Evolutionary conservation across 805 yeast species (phyloP), one percentile per base, ranked within the genome.

Genomic region (Saccharomycopsis javanensis): DNA sequence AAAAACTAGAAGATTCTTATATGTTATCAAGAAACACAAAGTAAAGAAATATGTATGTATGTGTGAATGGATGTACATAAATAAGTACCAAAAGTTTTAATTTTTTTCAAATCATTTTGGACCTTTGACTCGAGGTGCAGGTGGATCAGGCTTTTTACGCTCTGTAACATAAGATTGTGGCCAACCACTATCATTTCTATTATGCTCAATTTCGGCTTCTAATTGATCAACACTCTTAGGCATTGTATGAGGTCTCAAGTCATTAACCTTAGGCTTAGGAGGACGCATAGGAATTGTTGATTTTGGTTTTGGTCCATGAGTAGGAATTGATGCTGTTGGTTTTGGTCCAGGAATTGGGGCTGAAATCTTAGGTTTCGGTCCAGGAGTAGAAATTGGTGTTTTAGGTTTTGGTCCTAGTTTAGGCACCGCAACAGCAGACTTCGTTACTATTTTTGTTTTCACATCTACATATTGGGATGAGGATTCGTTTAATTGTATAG

Each of bases 321-420:
- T n/a, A n/a, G 33, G 52, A 5, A 15, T 50, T 13, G 42, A 20
- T 50, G 52, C 52, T 23, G 51, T 20, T 45, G 13, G 27, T n/a
- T 5, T 35, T 35, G 42, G 42, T 2, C 34, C 35, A 5, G 20
- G 23, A 50, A 10, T 10, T 15, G 15, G 18, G 37, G 34, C 48
- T 16, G 51, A 33, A 51, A 54, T 53, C 35, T 28, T 31, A 13
- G 53, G 35, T 46, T 50, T 55, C 11, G 53, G 52, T 2, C 50
- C 42, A 34, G 58, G 31, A 7, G 55, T 35, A 20, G 57, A 50
- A 20, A 27, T 55, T 16, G 66, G 64, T 0, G 70, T 68, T 5
- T 69, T 65, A 8, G 66, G 55, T 59, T 65, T 69, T n/a, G 73
- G 71, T 37, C 66, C 69, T 10, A 71, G 71, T 34, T 68, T 69